Percentiles rank a stretch among this genome's conserved stretches.
These are phyloP conservation scores for Tephrocybe sp. DNA, from an alignment of 768 basidiomycete species.

Conservation along the genomic window DNA sequence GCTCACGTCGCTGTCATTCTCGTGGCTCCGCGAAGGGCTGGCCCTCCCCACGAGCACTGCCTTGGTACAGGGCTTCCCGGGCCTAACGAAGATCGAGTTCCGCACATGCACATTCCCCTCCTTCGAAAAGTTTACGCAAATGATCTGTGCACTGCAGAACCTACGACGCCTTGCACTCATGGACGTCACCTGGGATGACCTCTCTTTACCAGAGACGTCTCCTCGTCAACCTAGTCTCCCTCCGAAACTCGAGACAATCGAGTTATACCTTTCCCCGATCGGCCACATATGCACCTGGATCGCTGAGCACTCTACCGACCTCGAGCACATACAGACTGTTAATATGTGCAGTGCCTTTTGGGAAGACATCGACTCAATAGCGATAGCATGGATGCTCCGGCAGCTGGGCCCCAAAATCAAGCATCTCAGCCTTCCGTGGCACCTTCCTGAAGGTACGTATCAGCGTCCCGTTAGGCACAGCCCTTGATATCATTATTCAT, in stretches of 20 bases:
- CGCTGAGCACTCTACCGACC: constrained; percentile 13
- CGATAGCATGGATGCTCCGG: constrained; percentile 23
- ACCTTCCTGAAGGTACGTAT: constrained; percentile 24
- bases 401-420: constrained; percentile 22
- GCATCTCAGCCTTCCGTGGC: constrained; percentile 24
- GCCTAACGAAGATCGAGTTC: constrained; percentile 24
- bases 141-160: constrained; percentile 21
- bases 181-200: constrained; percentile 23
- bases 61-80: constrained; percentile 16
- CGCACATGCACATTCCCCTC: constrained; percentile 24
- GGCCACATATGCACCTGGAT: constrained; percentile 21
- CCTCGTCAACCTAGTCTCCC: constrained; percentile 9
- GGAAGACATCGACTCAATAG: constrained; percentile 21
- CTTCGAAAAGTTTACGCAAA: constrained; percentile 18
- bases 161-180: constrained; percentile 21
- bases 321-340: constrained; percentile 14
- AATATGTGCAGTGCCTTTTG: constrained; percentile 21
- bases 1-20: constrained; percentile 18
- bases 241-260: constrained; percentile 18
- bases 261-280: constrained; percentile 21
- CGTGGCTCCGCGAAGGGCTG: constrained; percentile 17
- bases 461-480: background rate
- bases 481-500: constrained; percentile 1
- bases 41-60: constrained; percentile 6
- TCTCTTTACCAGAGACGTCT: constrained; percentile 10